Percentiles rank a stretch among this genome's conserved stretches.
These are phyloP conservation scores for Bipolaris sorokiniana DNA, from an alignment of 2,329 filamentous ascomycete genomes.

Conservation along the genomic window DNA sequence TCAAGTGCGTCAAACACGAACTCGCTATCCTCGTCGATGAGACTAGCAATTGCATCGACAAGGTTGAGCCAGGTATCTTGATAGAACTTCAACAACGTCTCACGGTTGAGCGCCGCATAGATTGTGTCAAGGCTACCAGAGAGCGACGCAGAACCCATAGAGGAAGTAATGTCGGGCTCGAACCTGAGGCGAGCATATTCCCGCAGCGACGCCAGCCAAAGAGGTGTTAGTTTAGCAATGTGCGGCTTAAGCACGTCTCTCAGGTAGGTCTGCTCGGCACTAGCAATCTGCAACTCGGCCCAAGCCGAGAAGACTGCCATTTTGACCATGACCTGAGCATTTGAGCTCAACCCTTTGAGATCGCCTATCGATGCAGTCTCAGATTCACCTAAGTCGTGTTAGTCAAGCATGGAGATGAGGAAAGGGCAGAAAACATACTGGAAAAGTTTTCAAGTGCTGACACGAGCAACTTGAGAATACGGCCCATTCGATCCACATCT, in stretches of 20 bases:
- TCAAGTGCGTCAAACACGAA: conserved; percentile 97
- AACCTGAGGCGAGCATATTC: conserved; percentile 94
- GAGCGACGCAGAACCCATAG: conserved; percentile 77
- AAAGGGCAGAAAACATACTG: conserved; percentile 50
- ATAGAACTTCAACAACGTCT: conserved; percentile 93
- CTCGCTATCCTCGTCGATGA: conserved; percentile 96
- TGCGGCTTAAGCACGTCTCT: conserved; percentile 88
- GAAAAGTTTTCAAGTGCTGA: conserved; percentile 92
- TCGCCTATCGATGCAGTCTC: conserved; percentile 91
- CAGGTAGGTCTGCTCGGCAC: conserved; percentile 87
- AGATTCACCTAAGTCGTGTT: conserved; percentile 60
- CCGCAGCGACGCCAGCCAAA: conserved; percentile 91
- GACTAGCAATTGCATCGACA: conserved; percentile 93
- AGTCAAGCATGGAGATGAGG: conserved; percentile 12
- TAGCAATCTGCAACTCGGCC: conserved; percentile 96
- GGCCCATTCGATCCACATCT: conserved; percentile 97
- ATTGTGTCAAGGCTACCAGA: conserved; percentile 90
- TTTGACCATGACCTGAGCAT: conserved; percentile 97
- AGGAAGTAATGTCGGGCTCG: conserved; percentile 96
- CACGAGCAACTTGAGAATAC: conserved; percentile 92
- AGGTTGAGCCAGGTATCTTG: conserved; percentile 97
- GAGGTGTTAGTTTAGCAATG: conserved; percentile 83
- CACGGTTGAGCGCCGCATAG: conserved; percentile 91
- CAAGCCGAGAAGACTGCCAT: conserved; percentile 96
- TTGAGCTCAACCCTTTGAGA: conserved; percentile 88